Base-by-base conservation (phyloP, 2,329 filamentous ascomycete genomes). In the Calonectria pauciramosa region DNA sequence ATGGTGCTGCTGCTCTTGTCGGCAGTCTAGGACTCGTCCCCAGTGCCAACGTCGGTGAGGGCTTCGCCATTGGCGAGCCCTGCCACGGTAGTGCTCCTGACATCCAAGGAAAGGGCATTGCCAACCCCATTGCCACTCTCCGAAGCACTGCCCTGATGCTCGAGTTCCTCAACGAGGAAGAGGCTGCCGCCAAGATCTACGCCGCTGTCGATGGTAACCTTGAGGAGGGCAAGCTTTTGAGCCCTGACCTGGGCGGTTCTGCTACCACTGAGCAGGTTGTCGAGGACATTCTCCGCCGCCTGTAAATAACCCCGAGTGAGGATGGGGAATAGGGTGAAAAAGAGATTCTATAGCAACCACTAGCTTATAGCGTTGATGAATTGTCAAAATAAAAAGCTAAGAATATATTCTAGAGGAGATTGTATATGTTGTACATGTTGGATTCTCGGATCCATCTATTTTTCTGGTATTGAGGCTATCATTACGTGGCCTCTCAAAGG, bases 31-130 rank as follows among this genome's bases (percentile, higher is more conserved):
- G 97, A 78, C 92, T 99, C 49, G 97, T 99, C 0, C 97, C 97
- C 59, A 95, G 93, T 80, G 97, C 97, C 80, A 99, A 99, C 84
- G 97, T 99, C 14, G 96, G 97, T 78, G 95, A 98, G 85, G 91
- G 91, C 54, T 98, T 99, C 84, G 97, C 95, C 79, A 99, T 99
- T 82, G 97, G 97, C 78, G 97, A 99, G 91, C 97, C 97, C 69
- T 99, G 97, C 89, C 97, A 99, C 86, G 97, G 97, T 63, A 96
- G 94, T 82, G 97, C 97, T 36, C 97, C 97, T 8, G 97, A 99
- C 84, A 99, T 99, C 78, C 93, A 96, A 91, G 97, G 97, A 79
- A 90, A 94, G 89, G 93, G 93, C 78, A 96, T 99, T 83, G 96
- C 97, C 79, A 99, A 99, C 88, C 97, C 97, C 30, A 97, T 99